These are phyloP conservation scores for Gaultheria prostrata DNA, from an alignment of 148 eudicot genomes.

Conservation along the genomic window DNA sequence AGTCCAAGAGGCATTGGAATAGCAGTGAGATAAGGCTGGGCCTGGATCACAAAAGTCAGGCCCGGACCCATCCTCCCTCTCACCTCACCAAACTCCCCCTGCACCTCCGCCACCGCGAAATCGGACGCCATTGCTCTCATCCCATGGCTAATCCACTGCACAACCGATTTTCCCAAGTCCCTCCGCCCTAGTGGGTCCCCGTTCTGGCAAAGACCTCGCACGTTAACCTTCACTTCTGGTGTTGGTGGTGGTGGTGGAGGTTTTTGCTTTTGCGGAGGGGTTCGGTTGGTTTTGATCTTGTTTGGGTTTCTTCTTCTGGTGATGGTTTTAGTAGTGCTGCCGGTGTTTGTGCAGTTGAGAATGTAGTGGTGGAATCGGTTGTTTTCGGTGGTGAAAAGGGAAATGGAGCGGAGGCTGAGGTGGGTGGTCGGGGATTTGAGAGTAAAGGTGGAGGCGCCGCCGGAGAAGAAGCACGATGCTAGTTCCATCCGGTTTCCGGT, in stretches of 20 bases:
- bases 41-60: slow-evolving; percentile 67
- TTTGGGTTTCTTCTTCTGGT: slow-evolving; percentile 18
- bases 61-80: slow-evolving; percentile 71
- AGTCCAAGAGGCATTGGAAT: slow-evolving; percentile 80
- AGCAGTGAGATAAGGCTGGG: slow-evolving; percentile 70
- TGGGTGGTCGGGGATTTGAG: background rate
- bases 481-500: background rate
- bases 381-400: background rate
- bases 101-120: slow-evolving; percentile 51
- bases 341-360: background rate
- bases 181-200: slow-evolving; percentile 75
- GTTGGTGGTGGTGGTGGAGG: background rate
- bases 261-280: background rate
- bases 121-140: slow-evolving; percentile 84
- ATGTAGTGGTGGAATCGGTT: background rate
- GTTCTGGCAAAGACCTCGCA: slow-evolving; percentile 37
- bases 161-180: slow-evolving; percentile 70
- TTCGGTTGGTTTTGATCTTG: background rate
- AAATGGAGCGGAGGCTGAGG: background rate
- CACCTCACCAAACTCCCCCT: slow-evolving; percentile 62
- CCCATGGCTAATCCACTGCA: slow-evolving; percentile 64
- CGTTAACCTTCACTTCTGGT: slow-evolving; percentile 13
- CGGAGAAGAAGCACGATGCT: slow-evolving; percentile 13
- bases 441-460: background rate
- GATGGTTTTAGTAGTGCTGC: background rate